A percentile compares a stretch with the other conserved stretches of the same genome.
phyloP scores from a whole-genome alignment of 2,329 filamentous ascomycete species.

The Microdochium trichocladiopsis region DNA sequence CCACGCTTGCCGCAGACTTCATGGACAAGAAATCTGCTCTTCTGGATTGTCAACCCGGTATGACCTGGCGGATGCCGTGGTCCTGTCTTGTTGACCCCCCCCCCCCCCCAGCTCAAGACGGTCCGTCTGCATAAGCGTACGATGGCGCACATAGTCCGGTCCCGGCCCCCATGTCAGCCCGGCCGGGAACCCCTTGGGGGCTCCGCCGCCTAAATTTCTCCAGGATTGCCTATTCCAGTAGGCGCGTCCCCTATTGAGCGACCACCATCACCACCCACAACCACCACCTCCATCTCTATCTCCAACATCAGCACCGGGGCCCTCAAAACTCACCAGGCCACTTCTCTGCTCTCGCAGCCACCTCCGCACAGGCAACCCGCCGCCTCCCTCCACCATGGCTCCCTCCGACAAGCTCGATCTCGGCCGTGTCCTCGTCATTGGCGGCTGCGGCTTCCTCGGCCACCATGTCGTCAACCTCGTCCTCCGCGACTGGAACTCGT shows the following conservation, averaged over 20 bases:
- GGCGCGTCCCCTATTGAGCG: background rate
- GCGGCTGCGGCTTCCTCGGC: slow-evolving; percentile 79
- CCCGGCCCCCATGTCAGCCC: background rate
- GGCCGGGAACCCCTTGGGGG: background rate
- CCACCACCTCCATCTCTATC: background rate
- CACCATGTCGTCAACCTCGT: slow-evolving; percentile 74
- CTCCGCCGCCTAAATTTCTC: background rate
- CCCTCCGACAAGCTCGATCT: slow-evolving; percentile 34
- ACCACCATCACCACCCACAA: too few species aligned
- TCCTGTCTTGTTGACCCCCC: too few species aligned
- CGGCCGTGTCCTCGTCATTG: slow-evolving; percentile 70
- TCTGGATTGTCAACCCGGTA: too few species aligned
- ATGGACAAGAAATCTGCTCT: too few species aligned
- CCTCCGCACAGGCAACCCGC: background rate
- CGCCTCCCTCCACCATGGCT: slow-evolving; percentile 8
- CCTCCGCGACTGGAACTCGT: slow-evolving; percentile 50
- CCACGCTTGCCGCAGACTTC: too few species aligned
- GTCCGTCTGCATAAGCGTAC: too few species aligned
- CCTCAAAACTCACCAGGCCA: background rate
- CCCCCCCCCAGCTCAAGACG: too few species aligned
- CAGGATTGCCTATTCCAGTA: background rate
- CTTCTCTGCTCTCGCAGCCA: background rate
- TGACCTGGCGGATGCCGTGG: too few species aligned
- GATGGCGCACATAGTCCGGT: too few species aligned
- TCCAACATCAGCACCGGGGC: background rate